Base-by-base conservation (phyloP, 495 filamentous ascomycete genomes). In the Penicillium samsonianum region DNA sequence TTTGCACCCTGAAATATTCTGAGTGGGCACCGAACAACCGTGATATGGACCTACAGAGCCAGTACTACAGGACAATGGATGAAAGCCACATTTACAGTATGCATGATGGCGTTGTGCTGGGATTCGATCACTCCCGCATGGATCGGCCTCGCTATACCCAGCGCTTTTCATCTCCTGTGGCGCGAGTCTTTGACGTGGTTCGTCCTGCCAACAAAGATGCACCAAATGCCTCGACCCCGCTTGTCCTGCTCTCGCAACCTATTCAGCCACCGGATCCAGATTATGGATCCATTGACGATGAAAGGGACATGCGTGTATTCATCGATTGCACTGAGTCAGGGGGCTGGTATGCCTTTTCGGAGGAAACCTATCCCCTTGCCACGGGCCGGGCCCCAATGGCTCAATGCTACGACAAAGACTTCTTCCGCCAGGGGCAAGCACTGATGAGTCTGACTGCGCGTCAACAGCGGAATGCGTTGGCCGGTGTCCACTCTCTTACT, bases 1-100 rank as follows among this genome's bases (percentile, higher is more conserved):
- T 98, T 42, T 96, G 91, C 64, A 96, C 90, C 0, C 82, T 98
- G 57, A 95, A 84, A 59, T 98, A 94, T 70, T 90, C 90, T 22
- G 94, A 98, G 69, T 98, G 94, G 94, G 87, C 85, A 0, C 90
- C 92, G 10, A 98, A 98, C 69, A 95, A 89, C 47, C 89, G 86
- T 42, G 93, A 98, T 65, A 83, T 82, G 53, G 94, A 98, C 70
- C 85, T 98, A 16, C 84, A 89, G 59, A 84, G 82, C 42, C 91
- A 98, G 60, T 92, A 98, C 63, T 76, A 76, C 22, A 73, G 73
- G 4, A 90, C 90, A 10, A 89, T 91, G 77, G 94, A 98, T 69
- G 84, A 88, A 55, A 90, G 87, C 41, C 96, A 97, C 72, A 85
- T 98, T 23, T 91, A 92, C 63, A 88, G 87, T 50, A 84, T 87